Evolutionary conservation across 345 rosid species (phyloP).

Genomic region (Salix exigua): DNA sequence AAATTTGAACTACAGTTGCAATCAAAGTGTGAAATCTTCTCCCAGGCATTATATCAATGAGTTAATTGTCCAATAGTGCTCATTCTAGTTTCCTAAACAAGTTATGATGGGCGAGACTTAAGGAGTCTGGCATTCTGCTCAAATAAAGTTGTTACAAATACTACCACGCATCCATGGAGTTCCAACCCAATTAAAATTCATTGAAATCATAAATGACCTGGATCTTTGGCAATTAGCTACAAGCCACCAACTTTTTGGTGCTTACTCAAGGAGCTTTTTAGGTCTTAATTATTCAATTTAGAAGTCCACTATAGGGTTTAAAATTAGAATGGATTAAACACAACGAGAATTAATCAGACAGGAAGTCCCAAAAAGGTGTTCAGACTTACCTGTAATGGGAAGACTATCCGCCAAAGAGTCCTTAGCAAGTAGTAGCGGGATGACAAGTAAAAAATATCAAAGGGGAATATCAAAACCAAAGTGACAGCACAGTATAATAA

Average conservation of each 20-base stretch:
- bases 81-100: background rate
- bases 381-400: slow-evolving; percentile 77
- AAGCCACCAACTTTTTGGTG: background rate
- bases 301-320: slow-evolving; percentile 7
- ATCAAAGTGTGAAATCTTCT: background rate
- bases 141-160: background rate
- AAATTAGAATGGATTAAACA: slow-evolving; percentile 1
- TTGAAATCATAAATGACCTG: background rate
- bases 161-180: background rate
- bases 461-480: slow-evolving; percentile 72
- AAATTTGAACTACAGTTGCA: background rate
- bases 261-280: background rate
- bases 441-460: slow-evolving; percentile 74
- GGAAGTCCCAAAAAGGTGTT: background rate
- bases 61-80: background rate
- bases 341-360: slow-evolving; percentile 5
- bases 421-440: slow-evolving; percentile 80
- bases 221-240: background rate
- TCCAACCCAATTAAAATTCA: background rate
- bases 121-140: background rate
- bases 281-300: background rate
- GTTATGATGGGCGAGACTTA: background rate
- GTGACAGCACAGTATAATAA: slow-evolving; percentile 64
- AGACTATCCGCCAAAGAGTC: slow-evolving; percentile 82
- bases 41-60: background rate